A percentile compares a stretch with the other conserved stretches of the same genome.
Conservation (phyloP, 164 flowering plant genomes). For the Kalanchoe fedtschenkoi region DNA sequence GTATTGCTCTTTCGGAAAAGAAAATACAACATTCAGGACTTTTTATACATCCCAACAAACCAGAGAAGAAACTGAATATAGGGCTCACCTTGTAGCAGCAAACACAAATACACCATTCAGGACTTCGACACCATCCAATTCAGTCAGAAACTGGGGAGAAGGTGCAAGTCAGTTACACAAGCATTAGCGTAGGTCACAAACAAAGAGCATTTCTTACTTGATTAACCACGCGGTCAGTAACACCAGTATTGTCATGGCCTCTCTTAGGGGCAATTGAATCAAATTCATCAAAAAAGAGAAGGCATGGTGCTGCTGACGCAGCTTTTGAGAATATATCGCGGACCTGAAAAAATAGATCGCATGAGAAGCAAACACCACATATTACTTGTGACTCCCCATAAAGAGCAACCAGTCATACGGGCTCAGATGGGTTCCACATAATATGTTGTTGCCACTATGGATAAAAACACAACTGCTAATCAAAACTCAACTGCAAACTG, state of each 20-base stretch:
- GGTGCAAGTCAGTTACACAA: constrained; percentile 1
- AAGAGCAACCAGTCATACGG: neutral
- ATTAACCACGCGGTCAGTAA: constrained; percentile 94
- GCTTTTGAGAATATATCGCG: constrained; percentile 94
- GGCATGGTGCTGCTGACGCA: constrained; percentile 92
- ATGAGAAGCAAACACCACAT: neutral
- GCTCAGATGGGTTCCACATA: neutral
- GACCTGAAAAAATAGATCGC: constrained; percentile 38
- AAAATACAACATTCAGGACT: neutral
- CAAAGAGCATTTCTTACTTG: constrained; percentile 38
- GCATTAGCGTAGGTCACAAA: neutral
- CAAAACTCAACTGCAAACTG: neutral
- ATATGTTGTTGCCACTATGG: neutral
- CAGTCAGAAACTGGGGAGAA: constrained; percentile 69
- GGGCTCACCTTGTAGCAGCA: constrained; percentile 87
- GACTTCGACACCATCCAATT: constrained; percentile 93
- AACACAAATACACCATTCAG: constrained; percentile 95
- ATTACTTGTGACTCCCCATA: neutral
- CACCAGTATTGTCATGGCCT: constrained; percentile 99
- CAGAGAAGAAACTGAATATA: neutral
- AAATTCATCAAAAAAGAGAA: constrained; percentile 94
- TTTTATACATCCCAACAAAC: neutral
- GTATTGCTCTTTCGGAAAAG: too few relatives aligned
- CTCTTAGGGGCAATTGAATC: constrained; percentile 98
- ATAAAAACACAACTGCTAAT: neutral